A percentile compares a stretch with the other conserved stretches of the same genome.
Conservation (phyloP, 108 stramenopile species). For the Aurantiochytrium sp. region DNA sequence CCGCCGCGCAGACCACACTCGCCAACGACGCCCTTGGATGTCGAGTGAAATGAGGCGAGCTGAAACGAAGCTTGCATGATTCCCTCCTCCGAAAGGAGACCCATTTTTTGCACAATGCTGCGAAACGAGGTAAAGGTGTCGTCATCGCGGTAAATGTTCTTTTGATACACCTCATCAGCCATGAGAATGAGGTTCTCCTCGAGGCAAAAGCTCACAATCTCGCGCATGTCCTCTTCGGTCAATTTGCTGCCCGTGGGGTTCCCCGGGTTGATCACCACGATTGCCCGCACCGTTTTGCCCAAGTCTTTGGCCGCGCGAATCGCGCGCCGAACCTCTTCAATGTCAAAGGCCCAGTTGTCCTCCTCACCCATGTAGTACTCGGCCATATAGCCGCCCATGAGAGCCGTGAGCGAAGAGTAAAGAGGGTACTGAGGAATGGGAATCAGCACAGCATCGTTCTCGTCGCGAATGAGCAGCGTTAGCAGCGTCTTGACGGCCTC, state of each 20-base stretch:
- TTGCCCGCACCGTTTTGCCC: slow-evolving; percentile 59
- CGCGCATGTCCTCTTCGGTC: slow-evolving; percentile 60
- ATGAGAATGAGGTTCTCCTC: slow-evolving; percentile 68
- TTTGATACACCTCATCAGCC: slow-evolving; percentile 91
- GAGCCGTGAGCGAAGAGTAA: slow-evolving; percentile 72
- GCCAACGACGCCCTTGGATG: slow-evolving; percentile 79
- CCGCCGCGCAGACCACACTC: slow-evolving; percentile 92
- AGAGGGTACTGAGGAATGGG: slow-evolving; percentile 95
- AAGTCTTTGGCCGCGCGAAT: slow-evolving; percentile 62
- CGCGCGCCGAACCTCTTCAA: slow-evolving; percentile 58
- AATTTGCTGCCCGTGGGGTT: slow-evolving; percentile 88
- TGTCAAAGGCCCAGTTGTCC: slow-evolving; percentile 64
- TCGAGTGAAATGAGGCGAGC: slow-evolving; percentile 81
- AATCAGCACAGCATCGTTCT: slow-evolving; percentile 73
- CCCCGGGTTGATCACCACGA: slow-evolving; percentile 89
- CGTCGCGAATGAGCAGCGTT: slow-evolving; percentile 63
- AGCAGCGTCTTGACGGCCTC: slow-evolving; percentile 69
- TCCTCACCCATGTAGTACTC: slow-evolving; percentile 78
- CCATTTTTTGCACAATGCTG: slow-evolving; percentile 39
- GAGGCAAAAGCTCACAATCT: slow-evolving; percentile 68
- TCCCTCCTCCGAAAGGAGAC: not conserved
- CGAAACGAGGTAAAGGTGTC: slow-evolving; percentile 69
- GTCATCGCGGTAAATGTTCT: slow-evolving; percentile 71
- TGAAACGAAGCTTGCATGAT: slow-evolving; percentile 49
- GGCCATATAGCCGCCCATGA: slow-evolving; percentile 68